These are phyloP conservation scores for Ormosia emarginata DNA, from an alignment of 306 rosid genomes.

Conservation along the genomic window DNA sequence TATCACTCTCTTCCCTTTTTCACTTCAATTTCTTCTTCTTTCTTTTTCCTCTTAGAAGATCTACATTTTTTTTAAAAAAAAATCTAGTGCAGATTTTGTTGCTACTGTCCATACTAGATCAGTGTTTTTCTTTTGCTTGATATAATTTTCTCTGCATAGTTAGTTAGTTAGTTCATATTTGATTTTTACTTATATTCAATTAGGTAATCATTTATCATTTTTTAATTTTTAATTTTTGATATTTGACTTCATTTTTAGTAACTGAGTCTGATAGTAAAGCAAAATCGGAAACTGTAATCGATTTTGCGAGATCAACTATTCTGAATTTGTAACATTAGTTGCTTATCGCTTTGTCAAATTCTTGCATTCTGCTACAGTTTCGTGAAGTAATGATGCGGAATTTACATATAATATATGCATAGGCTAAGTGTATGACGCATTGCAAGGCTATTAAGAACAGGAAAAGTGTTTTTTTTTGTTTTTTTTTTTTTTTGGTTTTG, in stretches of 20 bases:
- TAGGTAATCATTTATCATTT: neutral
- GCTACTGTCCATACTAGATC: neutral
- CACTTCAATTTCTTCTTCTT: neutral
- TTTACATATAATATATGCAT: neutral
- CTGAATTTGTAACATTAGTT: neutral
- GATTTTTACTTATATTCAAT: neutral
- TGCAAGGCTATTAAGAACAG: neutral
- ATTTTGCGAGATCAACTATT: neutral
- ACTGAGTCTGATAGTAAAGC: neutral
- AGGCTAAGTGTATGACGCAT: neutral
- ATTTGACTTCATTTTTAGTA: neutral
- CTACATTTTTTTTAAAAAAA: neutral
- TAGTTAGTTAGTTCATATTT: neutral
- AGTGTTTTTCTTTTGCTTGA: neutral
- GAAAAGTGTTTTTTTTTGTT: neutral
- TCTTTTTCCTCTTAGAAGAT: neutral
- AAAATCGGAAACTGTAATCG: neutral
- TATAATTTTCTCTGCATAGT: neutral
- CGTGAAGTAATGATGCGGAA: neutral
- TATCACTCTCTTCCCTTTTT: neutral
- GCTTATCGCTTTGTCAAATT: neutral
- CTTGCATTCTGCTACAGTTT: neutral
- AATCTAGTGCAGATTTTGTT: constrained; percentile 2
- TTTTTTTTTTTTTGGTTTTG: neutral
- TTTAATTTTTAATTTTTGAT: neutral